These are phyloP conservation scores for Phoma sp. DNA, from an alignment of 2,329 filamentous ascomycete species.

Conservation along the genomic window DNA sequence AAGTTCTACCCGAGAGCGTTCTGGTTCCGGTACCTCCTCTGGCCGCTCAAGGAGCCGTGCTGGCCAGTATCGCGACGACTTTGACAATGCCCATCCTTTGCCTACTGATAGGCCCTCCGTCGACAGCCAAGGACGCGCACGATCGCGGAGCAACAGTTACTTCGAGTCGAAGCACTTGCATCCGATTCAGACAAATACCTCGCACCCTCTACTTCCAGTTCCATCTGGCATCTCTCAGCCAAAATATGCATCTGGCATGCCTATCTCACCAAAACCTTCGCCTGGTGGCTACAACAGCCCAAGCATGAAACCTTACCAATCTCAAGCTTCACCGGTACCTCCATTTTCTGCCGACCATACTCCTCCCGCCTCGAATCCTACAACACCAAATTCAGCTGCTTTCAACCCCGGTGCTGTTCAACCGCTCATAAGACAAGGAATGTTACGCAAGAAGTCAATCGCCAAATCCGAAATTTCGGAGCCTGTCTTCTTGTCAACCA, in stretches of 20 bases:
- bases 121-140: constrained; percentile 36
- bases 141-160: constrained; percentile 49
- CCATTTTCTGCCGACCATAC: constrained; percentile 61
- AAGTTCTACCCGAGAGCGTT: constrained; percentile 57
- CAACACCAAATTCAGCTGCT: constrained; percentile 49
- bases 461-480: constrained; percentile 69
- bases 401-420: constrained; percentile 42
- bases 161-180: constrained; percentile 48
- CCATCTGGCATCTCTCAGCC: constrained; percentile 24
- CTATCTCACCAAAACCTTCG: constrained; percentile 47
- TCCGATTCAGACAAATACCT: constrained; percentile 43
- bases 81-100: constrained; percentile 50
- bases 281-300: constrained; percentile 47
- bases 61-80: constrained; percentile 58
- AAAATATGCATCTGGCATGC: constrained; percentile 35
- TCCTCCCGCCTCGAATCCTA: constrained; percentile 58
- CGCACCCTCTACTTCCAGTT: constrained; percentile 35
- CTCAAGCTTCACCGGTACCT: constrained; percentile 54
- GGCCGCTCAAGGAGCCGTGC: constrained; percentile 62
- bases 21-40: constrained; percentile 60
- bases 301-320: constrained; percentile 34
- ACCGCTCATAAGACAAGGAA: constrained; percentile 33
- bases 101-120: constrained; percentile 34
- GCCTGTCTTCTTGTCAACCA: constrained; percentile 61
- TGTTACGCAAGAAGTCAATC: constrained; percentile 62